Percentiles rank a stretch among this genome's conserved stretches.
These are phyloP conservation scores for Fusarium sp. DNA, from an alignment of 2,329 filamentous ascomycete species.

Conservation along the genomic window DNA sequence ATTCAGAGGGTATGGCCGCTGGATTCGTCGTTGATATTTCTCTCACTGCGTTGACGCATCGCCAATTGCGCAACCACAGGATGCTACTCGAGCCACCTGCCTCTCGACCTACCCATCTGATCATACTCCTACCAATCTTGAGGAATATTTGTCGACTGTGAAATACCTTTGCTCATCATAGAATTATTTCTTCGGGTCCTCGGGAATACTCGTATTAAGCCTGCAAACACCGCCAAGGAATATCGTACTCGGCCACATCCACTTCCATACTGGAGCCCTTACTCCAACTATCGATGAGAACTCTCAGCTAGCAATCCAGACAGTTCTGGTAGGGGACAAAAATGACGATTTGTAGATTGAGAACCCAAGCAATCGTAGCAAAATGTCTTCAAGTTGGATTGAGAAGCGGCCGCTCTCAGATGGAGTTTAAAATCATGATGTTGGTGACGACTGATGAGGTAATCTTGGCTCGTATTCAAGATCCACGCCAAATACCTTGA, in stretches of 20 bases:
- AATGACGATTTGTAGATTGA: not conserved
- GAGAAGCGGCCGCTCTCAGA: not conserved
- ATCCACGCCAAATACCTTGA: not conserved
- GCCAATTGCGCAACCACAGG: not conserved
- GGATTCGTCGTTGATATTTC: not conserved
- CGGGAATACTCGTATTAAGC: not conserved
- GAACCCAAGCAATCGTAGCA: not conserved
- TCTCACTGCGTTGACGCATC: not conserved
- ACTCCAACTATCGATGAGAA: not conserved
- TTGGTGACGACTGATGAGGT: not conserved
- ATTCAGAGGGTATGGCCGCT: not conserved
- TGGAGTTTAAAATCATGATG: not conserved
- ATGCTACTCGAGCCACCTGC: not conserved
- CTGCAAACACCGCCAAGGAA: not conserved
- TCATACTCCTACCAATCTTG: not conserved
- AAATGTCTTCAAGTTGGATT: not conserved
- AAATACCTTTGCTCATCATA: not conserved
- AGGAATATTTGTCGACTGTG: not conserved
- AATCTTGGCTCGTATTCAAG: not conserved
- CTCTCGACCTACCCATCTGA: not conserved
- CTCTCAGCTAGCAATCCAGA: not conserved
- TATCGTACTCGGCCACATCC: not conserved
- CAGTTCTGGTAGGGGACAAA: not conserved
- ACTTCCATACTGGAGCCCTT: not conserved
- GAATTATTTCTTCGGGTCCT: not conserved